Conservation (phyloP, 306 rosid species). For the Dalbergia oliveri region DNA sequence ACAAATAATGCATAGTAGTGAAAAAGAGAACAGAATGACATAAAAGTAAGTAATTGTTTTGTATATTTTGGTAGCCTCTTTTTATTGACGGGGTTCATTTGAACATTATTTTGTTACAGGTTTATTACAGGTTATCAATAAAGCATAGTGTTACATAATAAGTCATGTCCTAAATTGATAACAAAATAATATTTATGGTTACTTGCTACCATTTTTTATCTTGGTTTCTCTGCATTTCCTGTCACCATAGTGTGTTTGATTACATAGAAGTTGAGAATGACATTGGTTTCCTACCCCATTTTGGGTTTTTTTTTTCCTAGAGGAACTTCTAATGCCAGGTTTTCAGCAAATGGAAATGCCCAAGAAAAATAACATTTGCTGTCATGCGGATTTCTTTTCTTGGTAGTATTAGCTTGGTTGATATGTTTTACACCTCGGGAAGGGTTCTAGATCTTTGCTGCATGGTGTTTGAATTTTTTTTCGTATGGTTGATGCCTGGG, state of each 20-base stretch:
- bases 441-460: too few species aligned
- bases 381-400: background rate
- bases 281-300: background rate
- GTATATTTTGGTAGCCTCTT: background rate
- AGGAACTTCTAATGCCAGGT: background rate
- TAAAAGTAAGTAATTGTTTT: background rate
- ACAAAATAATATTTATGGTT: background rate
- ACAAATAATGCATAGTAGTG: background rate
- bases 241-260: conserved; percentile 4
- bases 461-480: too few species aligned
- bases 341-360: background rate
- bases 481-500: background rate
- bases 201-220: background rate
- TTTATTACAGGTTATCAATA: background rate
- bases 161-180: background rate
- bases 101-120: background rate
- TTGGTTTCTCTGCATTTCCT: background rate
- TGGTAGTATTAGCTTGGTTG: background rate
- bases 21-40: background rate
- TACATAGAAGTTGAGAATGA: background rate
- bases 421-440: too few species aligned
- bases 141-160: background rate
- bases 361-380: background rate
- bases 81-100: background rate
- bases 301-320: background rate